A percentile compares a stretch with the other conserved stretches of the same genome.
These are phyloP conservation scores for Aurantiochytrium sp. DNA, from an alignment of 108 stramenopile genomes.

Conservation along the genomic window DNA sequence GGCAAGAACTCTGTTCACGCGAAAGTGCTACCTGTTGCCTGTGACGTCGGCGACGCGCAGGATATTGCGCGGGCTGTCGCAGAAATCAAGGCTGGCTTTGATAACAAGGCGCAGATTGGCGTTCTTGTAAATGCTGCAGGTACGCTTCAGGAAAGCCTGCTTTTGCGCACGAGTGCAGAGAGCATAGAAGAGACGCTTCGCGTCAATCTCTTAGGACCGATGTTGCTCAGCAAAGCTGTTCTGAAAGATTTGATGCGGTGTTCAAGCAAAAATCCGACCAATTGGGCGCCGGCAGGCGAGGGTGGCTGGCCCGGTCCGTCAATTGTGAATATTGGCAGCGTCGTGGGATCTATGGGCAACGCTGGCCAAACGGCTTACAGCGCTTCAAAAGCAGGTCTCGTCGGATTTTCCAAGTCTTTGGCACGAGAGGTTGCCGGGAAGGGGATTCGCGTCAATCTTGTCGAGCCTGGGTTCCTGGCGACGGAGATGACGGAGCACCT, in stretches of 20 bases:
- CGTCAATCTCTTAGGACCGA: background rate
- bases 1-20: background rate
- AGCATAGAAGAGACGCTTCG: background rate
- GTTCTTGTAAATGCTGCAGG: background rate
- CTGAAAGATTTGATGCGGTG: background rate
- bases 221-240: background rate
- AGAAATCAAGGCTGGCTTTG: background rate
- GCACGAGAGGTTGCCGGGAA: background rate
- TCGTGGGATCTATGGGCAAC: background rate
- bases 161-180: background rate
- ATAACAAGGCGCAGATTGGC: background rate
- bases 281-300: background rate
- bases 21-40: background rate
- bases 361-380: background rate
- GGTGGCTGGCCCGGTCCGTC: background rate
- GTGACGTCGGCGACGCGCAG: background rate
- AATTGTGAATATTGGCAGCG: slow-evolving; percentile 1
- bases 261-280: background rate
- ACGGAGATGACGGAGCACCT: slow-evolving; percentile 1
- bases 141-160: background rate
- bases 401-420: background rate
- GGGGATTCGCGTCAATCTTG: background rate
- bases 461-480: background rate
- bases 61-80: background rate
- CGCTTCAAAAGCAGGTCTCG: background rate